These are phyloP conservation scores for Marasmius sp. DNA, from an alignment of 1,284 basidiomycete genomes.

Conservation along the genomic window DNA sequence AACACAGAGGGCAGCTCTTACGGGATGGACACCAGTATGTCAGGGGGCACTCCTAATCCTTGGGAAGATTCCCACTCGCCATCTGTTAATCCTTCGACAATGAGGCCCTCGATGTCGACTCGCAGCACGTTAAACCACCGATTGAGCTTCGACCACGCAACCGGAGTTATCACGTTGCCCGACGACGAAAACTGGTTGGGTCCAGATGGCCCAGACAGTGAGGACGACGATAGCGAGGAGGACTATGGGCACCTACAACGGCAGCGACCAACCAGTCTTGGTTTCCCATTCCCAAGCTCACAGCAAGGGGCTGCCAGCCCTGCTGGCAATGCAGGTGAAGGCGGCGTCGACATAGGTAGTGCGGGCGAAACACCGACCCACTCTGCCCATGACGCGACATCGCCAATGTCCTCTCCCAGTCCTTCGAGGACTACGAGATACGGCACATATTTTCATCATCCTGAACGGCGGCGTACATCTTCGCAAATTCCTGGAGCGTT, in stretches of 20 bases:
- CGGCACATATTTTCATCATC: slow-evolving; percentile 76
- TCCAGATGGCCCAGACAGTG: slow-evolving; percentile 39
- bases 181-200: slow-evolving; percentile 72
- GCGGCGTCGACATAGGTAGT: slow-evolving; percentile 3
- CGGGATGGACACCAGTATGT: slow-evolving; percentile 11
- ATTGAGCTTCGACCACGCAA: slow-evolving; percentile 75
- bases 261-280: neutral
- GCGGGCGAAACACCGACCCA: slow-evolving; percentile 3
- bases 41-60: slow-evolving; percentile 39
- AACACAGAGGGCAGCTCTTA: neutral
- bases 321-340: neutral
- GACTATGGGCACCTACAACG: neutral
- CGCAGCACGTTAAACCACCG: slow-evolving; percentile 47
- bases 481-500: slow-evolving; percentile 52
- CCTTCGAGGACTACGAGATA: slow-evolving; percentile 44
- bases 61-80: slow-evolving; percentile 48
- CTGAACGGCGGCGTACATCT: slow-evolving; percentile 56
- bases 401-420: slow-evolving; percentile 21
- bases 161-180: slow-evolving; percentile 82
- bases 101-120: slow-evolving; percentile 16
- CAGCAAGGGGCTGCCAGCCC: neutral
- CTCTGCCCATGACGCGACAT: slow-evolving; percentile 8
- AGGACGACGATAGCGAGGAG: slow-evolving; percentile 29
- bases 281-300: neutral
- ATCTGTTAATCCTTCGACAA: neutral